phyloP scores from a whole-genome alignment of 768 basidiomycete genomes.

The Russula virescens region DNA sequence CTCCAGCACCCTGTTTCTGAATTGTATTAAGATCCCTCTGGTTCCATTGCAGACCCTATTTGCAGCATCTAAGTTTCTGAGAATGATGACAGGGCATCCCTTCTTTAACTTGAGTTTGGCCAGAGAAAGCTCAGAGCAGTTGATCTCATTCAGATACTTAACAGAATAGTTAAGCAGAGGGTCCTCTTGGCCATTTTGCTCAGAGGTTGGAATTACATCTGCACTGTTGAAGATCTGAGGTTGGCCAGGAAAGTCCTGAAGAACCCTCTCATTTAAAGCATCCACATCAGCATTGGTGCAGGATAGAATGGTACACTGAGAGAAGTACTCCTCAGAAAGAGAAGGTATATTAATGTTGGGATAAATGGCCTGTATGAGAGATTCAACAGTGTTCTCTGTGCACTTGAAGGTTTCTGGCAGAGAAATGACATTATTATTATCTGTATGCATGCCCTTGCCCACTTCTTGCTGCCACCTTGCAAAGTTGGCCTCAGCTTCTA shows the following conservation, averaged over 20 bases:
- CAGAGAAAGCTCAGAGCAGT: neutral
- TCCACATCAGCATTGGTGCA: neutral
- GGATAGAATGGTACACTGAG: neutral
- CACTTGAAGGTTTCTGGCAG: neutral
- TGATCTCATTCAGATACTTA: neutral
- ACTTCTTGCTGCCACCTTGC: neutral
- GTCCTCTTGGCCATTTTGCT: neutral
- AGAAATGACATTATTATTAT: neutral
- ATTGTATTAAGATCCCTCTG: too few relatives aligned
- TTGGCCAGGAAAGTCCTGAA: too few relatives aligned
- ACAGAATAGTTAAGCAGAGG: neutral
- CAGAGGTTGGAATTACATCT: too few relatives aligned
- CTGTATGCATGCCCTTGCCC: neutral
- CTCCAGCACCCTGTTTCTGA: too few relatives aligned
- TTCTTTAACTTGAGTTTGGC: too few relatives aligned
- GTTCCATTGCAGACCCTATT: too few relatives aligned
- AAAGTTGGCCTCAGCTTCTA: neutral
- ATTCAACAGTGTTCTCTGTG: neutral
- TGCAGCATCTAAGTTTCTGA: too few relatives aligned
- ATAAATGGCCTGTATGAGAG: neutral
- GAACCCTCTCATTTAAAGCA: too few relatives aligned
- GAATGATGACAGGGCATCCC: too few relatives aligned
- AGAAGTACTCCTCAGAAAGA: neutral
- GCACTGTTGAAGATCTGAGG: too few relatives aligned
- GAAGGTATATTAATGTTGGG: conserved; percentile 23